Base-by-base conservation (phyloP, 768 basidiomycete species). In the Pleurotus djamor region DNA sequence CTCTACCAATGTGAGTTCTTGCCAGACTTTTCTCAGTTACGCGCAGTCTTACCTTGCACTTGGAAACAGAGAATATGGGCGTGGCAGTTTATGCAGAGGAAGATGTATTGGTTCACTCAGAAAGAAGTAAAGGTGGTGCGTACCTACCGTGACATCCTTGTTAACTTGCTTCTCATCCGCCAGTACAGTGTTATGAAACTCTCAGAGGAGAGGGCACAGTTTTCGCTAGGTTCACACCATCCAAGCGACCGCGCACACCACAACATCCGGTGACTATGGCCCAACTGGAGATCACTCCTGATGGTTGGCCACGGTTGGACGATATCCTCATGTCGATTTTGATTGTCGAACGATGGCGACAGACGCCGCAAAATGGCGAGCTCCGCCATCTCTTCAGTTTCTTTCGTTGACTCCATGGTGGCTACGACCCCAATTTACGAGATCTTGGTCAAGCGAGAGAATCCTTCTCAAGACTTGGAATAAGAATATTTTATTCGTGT, bases 291-390 rank as follows among this genome's bases (percentile, higher is more conserved):
- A 52, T 71, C n/a, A 67, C 52, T 17, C 67, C 68, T 9, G 60
- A 64, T 34, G 75, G 70, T 4, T 64, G 68, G 17, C 59, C 61
- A 9, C 54, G 66, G n/a, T 63, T 72, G 45, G 73, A 76, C 52
- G 70, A 76, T 44, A 71, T 76, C 36, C 41, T 76, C 10, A 57
- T 73, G 5, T 73, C 73, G 14, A 66, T 65, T 2, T 62, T 75
- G 35, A 69, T 74, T 43, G 34, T 72, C n/a, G 75, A 75, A 61
- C 69, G 73, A 8, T 66, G 61, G 48, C 59, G 71, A n/a, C 65
- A 28, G n/a, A 41, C 41, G 0, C 54, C 54, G 4, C 16, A 56
- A 41, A 28, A 41, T 21, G 10, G 28, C 38, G 54, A 56, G 14
- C 33, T 34, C 5, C 37, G 38, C 28, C 17, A 56, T n/a, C 12